Conservation (phyloP, 2,329 filamentous ascomycete genomes). For the Neofusicoccum kwambonambiense region DNA sequence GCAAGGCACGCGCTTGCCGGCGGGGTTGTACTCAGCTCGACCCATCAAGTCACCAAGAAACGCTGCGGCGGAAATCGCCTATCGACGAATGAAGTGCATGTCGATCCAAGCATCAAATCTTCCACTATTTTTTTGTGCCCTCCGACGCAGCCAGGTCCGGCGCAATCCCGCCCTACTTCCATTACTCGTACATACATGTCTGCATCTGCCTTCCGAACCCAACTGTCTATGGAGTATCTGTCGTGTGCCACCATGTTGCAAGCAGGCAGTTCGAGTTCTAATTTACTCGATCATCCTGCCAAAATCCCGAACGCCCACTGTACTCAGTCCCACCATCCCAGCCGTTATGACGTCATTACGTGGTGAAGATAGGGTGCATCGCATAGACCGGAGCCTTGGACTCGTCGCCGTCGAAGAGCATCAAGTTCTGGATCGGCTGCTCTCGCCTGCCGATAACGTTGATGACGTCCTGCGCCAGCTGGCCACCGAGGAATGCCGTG, state of each 20-base stretch:
- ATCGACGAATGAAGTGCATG: too few species aligned
- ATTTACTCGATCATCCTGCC: background rate
- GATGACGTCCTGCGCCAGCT: constrained; percentile 94
- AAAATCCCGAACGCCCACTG: background rate
- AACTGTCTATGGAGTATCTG: constrained; percentile 4
- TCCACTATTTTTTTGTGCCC: too few species aligned
- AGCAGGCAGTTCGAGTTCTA: background rate
- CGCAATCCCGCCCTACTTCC: too few species aligned
- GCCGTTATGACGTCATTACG: background rate
- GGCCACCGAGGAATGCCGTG: constrained; percentile 82
- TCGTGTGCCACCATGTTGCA: background rate
- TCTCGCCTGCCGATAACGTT: constrained; percentile 89
- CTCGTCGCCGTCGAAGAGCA: constrained; percentile 83
- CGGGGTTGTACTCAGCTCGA: background rate
- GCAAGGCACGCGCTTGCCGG: background rate
- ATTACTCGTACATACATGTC: too few species aligned
- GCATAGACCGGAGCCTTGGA: constrained; percentile 78
- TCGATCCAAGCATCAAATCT: too few species aligned
- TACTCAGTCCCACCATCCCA: background rate
- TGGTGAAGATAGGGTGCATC: constrained; percentile 65
- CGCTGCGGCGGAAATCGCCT: too few species aligned
- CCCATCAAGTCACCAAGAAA: background rate
- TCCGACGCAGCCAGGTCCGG: too few species aligned
- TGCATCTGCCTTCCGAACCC: background rate
- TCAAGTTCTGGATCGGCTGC: constrained; percentile 93